A percentile compares a stretch with the other conserved stretches of the same genome.
Conservation (phyloP, 192 early-diverging fungal species). For the Backusella morwellensis region DNA sequence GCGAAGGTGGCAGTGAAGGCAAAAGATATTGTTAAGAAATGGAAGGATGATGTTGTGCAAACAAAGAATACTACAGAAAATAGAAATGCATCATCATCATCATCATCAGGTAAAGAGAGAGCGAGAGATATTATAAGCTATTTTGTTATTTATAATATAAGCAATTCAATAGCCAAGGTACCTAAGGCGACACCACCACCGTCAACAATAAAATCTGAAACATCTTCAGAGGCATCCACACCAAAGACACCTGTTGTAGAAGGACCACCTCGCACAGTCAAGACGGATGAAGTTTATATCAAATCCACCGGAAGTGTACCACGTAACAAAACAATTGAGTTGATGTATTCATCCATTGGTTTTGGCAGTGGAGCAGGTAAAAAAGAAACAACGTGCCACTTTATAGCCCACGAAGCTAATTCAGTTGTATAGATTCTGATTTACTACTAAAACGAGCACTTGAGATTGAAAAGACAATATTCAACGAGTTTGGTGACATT, state of each 20-base stretch:
- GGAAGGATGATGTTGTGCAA: conserved; percentile 66
- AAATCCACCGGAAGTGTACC: conserved; percentile 54
- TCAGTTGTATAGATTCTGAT: conserved; percentile 39
- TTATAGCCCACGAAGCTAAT: too few species aligned
- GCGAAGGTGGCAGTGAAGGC: conserved; percentile 55
- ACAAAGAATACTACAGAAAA: neutral
- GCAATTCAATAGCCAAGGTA: neutral
- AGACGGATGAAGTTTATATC: conserved; percentile 52
- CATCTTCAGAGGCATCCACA: conserved; percentile 38
- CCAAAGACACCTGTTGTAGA: conserved; percentile 30
- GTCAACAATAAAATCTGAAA: conserved; percentile 23
- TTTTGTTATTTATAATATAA: neutral
- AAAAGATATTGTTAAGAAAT: conserved; percentile 75
- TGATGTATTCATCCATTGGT: conserved; percentile 78
- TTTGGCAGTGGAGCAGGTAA: conserved; percentile 53
- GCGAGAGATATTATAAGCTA: neutral
- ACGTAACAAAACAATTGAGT: conserved; percentile 79
- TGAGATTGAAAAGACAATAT: conserved; percentile 64
- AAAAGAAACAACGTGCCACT: neutral
- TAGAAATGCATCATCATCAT: neutral
- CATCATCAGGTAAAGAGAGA: neutral
- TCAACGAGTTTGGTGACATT: conserved; percentile 48
- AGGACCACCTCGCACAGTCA: conserved; percentile 48
- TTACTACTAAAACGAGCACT: conserved; percentile 49
- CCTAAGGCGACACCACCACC: neutral